Evolutionary conservation across 352 stramenopile genomes (phyloP), one percentile per base, ranked within the genome.

Genomic region (Phytophthora brassicae): DNA sequence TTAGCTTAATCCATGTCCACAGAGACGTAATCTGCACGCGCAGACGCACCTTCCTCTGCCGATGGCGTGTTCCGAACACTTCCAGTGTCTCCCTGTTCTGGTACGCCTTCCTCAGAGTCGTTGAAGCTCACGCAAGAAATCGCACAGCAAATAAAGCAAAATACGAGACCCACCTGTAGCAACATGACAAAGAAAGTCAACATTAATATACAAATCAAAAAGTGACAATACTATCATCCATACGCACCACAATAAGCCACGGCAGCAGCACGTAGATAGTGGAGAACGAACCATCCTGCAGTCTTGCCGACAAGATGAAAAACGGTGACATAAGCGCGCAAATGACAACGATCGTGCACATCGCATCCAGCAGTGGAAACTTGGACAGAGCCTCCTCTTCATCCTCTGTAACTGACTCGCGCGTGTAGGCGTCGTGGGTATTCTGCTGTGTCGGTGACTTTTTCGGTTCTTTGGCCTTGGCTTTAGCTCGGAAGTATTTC

Each of bases 161-260:
- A 77, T n/a, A 83, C 50, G 33, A 92, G 65, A 26, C 83, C 83
- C 11, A 79, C 81, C 81, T 90, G 57, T 1, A 47, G 6, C 33
- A 57, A 59, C 5, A 35, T 35, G 45, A 28, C 61, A 54, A 46
- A 36, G 4, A 17, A 14, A 33, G 20, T 24, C 6, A 44, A 19
- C 33, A 44, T 31, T 28, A 41, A 52, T 3, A 2, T 4, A 41
- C 11, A 13, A 35, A 8, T 20, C 11, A 70, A 14, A 14, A 44
- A n/a, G n/a, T n/a, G n/a, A 44, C 17, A 11, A 19, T 26, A 5
- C 17, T 16, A 26, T 38, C 31, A 12, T n/a, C 20, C 28, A 12
- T 35, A 83, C 81, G 43, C 64, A 91, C 85, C 62, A 94, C 70
- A 68, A 94, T 90, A 50, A 91, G 82, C 81, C 81, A 92, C 43